phyloP scores from a whole-genome alignment of 2,329 filamentous ascomycete species.

The Hypocreales sp. region DNA sequence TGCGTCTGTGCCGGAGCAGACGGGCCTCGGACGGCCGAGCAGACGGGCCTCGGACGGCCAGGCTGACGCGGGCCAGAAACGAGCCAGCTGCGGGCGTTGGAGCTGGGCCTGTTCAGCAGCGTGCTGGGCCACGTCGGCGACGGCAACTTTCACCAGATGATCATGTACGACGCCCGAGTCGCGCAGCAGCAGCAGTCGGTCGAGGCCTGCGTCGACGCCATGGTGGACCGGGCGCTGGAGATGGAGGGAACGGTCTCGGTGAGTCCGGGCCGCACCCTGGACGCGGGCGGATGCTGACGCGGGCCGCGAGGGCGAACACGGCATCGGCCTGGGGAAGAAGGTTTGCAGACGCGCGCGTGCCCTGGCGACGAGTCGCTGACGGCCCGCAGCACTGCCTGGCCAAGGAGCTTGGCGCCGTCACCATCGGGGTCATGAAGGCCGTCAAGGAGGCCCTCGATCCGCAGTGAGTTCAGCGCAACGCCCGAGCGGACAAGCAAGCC shows the following conservation, averaged over 20 bases:
- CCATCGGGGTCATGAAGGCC: conserved; percentile 50
- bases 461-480: too few species aligned
- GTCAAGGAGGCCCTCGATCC: conserved; percentile 51
- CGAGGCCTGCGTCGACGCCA: conserved; percentile 46
- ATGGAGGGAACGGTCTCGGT: conserved; percentile 55
- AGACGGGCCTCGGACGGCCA: too few species aligned
- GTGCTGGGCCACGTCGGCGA: conserved; percentile 65
- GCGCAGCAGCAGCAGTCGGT: conserved; percentile 38
- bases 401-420: conserved; percentile 47
- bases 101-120: conserved; percentile 45
- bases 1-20: too few species aligned
- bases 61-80: conserved; percentile 24
- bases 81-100: conserved; percentile 48
- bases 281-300: too few species aligned
- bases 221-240: conserved; percentile 55
- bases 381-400: conserved; percentile 28
- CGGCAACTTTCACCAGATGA: conserved; percentile 54
- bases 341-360: conserved; percentile 28
- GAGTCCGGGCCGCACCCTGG: conserved; percentile 25
- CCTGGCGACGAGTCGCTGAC: too few species aligned
- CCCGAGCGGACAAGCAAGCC: background rate
- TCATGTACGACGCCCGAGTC: conserved; percentile 28
- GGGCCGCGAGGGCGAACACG: conserved; percentile 45
- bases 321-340: conserved; percentile 54
- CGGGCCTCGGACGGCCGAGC: too few species aligned